phyloP scores from a whole-genome alignment of 495 filamentous ascomycete species.

The Echria macrotheca region DNA sequence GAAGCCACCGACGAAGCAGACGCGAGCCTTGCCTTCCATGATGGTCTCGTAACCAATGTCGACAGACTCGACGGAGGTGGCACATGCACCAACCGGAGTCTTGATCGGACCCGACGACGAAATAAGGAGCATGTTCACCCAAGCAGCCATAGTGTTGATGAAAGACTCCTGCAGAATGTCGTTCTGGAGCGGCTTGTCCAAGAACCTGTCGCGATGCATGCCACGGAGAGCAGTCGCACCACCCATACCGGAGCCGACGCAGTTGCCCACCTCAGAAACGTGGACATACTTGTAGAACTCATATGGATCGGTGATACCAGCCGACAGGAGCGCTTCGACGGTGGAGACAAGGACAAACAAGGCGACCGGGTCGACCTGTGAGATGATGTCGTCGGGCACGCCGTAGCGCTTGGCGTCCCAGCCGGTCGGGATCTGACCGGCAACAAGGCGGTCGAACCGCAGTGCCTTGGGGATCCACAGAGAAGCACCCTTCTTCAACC shows the following conservation, averaged over 20 bases:
- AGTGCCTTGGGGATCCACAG: slow-evolving; percentile 95
- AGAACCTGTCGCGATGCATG: slow-evolving; percentile 97
- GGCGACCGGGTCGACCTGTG: slow-evolving; percentile 93
- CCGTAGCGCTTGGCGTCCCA: slow-evolving; percentile 95
- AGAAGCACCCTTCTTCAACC: slow-evolving; percentile 88
- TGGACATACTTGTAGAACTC: slow-evolving; percentile 99
- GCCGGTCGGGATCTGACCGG: slow-evolving; percentile 92
- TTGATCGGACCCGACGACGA: slow-evolving; percentile 98
- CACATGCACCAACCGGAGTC: slow-evolving; percentile 95
- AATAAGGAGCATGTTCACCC: slow-evolving; percentile 97
- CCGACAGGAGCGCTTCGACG: slow-evolving; percentile 79
- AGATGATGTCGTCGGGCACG: slow-evolving; percentile 95
- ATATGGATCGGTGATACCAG: slow-evolving; percentile 98
- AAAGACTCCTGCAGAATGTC: slow-evolving; percentile 99
- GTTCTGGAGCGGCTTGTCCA: slow-evolving; percentile 97
- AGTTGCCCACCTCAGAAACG: slow-evolving; percentile 96
- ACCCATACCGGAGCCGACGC: slow-evolving; percentile 95
- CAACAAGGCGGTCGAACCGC: slow-evolving; percentile 92
- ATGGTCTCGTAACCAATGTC: slow-evolving; percentile 98
- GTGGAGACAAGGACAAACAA: slow-evolving; percentile 91
- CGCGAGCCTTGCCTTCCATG: slow-evolving; percentile 90
- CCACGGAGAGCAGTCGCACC: slow-evolving; percentile 85
- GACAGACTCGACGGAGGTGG: slow-evolving; percentile 92
- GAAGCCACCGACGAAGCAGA: slow-evolving; percentile 97
- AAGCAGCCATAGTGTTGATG: slow-evolving; percentile 99